Conservation (phyloP, 2,329 filamentous ascomycete species). For the Exophiala sp. region DNA sequence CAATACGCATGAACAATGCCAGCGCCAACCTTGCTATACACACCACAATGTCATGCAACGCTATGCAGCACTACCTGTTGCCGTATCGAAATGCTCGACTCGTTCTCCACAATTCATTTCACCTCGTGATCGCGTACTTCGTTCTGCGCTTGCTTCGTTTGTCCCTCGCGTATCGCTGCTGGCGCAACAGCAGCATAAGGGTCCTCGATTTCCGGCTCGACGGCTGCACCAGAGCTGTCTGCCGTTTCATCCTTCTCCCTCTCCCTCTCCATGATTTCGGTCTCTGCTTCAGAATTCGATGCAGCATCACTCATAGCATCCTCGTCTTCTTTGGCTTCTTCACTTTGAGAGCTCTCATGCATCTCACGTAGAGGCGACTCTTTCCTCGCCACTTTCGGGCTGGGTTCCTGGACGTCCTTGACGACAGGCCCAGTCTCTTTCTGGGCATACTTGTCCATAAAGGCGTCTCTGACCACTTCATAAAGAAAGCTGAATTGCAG, state of each 20-base stretch:
- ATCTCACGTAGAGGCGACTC: slow-evolving; percentile 15
- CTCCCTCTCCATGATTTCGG: slow-evolving; percentile 26
- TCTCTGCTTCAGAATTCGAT: slow-evolving; percentile 23
- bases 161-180: slow-evolving; percentile 16
- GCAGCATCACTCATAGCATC: slow-evolving; percentile 15
- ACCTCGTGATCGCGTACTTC: slow-evolving; percentile 13
- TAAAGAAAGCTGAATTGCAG: slow-evolving; percentile 85
- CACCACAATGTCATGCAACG: no score
- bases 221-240: not conserved
- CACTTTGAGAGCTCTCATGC: slow-evolving; percentile 5
- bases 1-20: no score
- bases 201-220: slow-evolving; percentile 12
- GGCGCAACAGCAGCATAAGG: slow-evolving; percentile 25
- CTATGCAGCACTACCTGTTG: no score
- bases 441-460: slow-evolving; percentile 60
- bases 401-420: slow-evolving; percentile 20
- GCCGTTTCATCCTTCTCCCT: slow-evolving; percentile 4
- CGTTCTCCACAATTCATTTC: slow-evolving; percentile 1
- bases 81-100: no score
- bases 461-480: slow-evolving; percentile 70
- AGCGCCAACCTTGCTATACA: no score
- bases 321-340: slow-evolving; percentile 9
- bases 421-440: slow-evolving; percentile 23
- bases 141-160: slow-evolving; percentile 13
- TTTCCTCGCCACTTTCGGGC: slow-evolving; percentile 23